phyloP scores from a whole-genome alignment of 345 rosid genomes.

The Pistacia vera region DNA sequence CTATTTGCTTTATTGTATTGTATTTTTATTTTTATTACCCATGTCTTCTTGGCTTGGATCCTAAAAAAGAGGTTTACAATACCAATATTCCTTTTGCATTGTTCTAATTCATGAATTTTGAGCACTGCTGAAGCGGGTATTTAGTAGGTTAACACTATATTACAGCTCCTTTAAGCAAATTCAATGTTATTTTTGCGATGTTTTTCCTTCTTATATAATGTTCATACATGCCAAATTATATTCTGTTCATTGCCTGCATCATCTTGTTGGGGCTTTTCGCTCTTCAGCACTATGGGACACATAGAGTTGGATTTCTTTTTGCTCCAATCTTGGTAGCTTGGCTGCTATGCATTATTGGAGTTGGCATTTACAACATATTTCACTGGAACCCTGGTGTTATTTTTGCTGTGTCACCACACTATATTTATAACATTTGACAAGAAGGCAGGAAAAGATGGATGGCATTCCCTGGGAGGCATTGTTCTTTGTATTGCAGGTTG shows the following conservation, averaged over 20 bases:
- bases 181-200: background rate
- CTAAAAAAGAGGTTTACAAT: background rate
- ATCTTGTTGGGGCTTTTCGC: slow-evolving; percentile 46
- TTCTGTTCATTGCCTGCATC: slow-evolving; percentile 31
- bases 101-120: background rate
- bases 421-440: slow-evolving; percentile 35
- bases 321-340: slow-evolving; percentile 49
- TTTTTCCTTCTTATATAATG: background rate
- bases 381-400: slow-evolving; percentile 42
- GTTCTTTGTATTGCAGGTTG: slow-evolving; percentile 48
- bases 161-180: background rate
- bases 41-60: background rate
- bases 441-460: slow-evolving; percentile 40
- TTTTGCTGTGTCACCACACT: slow-evolving; percentile 42
- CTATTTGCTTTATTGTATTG: background rate
- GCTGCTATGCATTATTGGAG: slow-evolving; percentile 45
- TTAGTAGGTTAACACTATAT: background rate
- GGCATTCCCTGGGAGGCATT: slow-evolving; percentile 48
- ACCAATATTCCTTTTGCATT: background rate
- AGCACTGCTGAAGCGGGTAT: background rate
- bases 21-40: background rate
- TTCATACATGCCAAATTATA: slow-evolving; percentile 29
- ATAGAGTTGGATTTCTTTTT: slow-evolving; percentile 47
- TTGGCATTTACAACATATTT: slow-evolving; percentile 48
- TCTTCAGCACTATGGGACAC: slow-evolving; percentile 50